Percentiles rank a stretch among this genome's conserved stretches.
phyloP scores from a whole-genome alignment of 129 eudicot genomes.

The Kitagawia praeruptora region DNA sequence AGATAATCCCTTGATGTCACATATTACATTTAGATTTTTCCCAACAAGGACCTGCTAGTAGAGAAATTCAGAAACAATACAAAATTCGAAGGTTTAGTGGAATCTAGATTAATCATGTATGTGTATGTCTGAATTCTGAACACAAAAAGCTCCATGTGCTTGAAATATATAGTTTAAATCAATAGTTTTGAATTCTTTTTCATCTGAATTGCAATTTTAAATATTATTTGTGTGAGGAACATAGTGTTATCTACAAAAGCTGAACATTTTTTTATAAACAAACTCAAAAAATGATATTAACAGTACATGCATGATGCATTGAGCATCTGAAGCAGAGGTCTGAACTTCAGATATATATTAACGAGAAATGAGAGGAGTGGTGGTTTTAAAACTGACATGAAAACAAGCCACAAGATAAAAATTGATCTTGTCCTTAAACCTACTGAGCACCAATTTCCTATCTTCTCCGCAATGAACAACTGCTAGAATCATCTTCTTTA shows the following conservation, averaged over 20 bases:
- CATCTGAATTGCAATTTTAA: too few species aligned
- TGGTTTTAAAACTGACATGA: constrained; percentile 40
- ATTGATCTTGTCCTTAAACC: constrained; percentile 56
- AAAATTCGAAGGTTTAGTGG: too few species aligned
- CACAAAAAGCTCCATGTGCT: neutral
- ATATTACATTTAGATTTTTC: too few species aligned
- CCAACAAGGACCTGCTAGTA: too few species aligned
- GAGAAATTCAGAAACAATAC: too few species aligned
- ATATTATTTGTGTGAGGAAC: neutral
- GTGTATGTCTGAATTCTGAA: too few species aligned
- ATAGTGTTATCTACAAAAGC: neutral
- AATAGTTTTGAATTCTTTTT: too few species aligned
- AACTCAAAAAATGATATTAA: neutral
- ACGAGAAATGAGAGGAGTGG: constrained; percentile 39
- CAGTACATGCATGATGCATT: neutral
- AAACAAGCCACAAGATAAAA: constrained; percentile 63
- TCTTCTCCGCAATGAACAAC: constrained; percentile 60
- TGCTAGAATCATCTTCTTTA: constrained; percentile 41
- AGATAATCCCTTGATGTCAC: too few species aligned
- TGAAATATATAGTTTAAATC: neutral
- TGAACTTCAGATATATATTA: neutral
- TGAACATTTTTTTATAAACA: neutral
- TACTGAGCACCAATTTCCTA: constrained; percentile 43
- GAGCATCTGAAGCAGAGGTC: neutral
- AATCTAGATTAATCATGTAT: too few species aligned